phyloP scores from a whole-genome alignment of 2,329 filamentous ascomycete genomes.

The Incumbomyces delicatus region DNA sequence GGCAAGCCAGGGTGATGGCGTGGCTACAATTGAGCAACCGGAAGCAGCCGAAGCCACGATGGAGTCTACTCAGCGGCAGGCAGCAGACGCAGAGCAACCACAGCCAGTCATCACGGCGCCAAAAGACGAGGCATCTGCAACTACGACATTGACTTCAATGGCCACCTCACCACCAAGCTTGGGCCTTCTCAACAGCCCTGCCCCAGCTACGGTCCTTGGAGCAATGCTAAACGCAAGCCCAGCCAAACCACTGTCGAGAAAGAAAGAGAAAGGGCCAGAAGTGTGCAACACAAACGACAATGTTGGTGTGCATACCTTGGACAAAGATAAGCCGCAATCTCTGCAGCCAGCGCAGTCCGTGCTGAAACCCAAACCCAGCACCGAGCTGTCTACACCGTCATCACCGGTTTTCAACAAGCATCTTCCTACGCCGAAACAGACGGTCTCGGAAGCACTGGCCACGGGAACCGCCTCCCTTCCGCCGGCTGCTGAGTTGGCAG shows the following conservation, averaged over 20 bases:
- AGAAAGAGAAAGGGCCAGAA: constrained; percentile 5
- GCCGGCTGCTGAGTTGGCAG: not conserved
- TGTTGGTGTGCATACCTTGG: not conserved
- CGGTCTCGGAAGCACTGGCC: not conserved
- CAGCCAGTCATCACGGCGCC: not conserved
- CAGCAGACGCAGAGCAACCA: not conserved
- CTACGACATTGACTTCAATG: not conserved
- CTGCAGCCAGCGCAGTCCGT: not conserved
- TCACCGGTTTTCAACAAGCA: not conserved
- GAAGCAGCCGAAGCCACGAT: too few species aligned
- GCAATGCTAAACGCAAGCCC: too few species aligned
- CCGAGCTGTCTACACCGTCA: not conserved
- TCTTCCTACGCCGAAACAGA: not conserved
- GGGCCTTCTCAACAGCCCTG: not conserved
- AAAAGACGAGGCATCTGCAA: not conserved
- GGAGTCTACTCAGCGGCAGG: too few species aligned
- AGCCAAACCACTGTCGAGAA: constrained; percentile 2
- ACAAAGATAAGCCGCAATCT: not conserved
- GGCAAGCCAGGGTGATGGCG: too few species aligned
- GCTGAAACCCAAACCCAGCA: not conserved
- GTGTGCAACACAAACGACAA: not conserved
- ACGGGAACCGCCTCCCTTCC: not conserved
- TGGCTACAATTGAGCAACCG: too few species aligned
- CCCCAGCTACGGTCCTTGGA: too few species aligned
- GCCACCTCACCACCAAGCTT: not conserved